Percentiles rank a stretch among this genome's conserved stretches.
Evolutionary conservation across 306 rosid species (phyloP).

Genomic region (Malus orientalis): DNA sequence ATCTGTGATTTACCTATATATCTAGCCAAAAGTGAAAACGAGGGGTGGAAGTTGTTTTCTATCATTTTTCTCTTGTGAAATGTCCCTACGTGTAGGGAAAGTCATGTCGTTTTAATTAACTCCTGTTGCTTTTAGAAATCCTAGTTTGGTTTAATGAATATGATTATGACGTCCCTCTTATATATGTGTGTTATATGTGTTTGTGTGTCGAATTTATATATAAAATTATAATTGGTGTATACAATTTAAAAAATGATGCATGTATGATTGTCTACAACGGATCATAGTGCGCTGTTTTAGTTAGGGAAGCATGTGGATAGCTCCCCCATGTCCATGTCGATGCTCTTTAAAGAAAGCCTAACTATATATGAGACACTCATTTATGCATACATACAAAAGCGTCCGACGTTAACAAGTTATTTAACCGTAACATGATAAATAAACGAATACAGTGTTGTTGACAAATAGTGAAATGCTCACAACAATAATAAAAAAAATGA

Average conservation of each 20-base stretch:
- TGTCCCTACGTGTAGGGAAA: neutral
- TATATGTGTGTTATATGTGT: too few relatives aligned
- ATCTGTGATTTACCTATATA: neutral
- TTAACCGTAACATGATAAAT: too few relatives aligned
- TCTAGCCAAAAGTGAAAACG: neutral
- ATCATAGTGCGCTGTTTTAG: neutral
- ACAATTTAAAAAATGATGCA: neutral
- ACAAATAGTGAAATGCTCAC: too few relatives aligned
- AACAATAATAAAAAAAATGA: too few relatives aligned
- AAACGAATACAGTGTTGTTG: neutral
- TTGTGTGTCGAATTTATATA: neutral
- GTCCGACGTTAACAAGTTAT: too few relatives aligned
- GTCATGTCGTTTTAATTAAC: neutral
- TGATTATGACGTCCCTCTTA: neutral
- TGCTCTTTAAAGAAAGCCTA: neutral
- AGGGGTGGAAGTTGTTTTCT: neutral
- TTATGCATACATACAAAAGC: neutral
- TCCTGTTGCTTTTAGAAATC: neutral
- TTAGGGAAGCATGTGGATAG: neutral
- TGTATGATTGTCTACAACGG: neutral
- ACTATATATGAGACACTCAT: neutral
- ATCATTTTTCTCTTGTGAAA: neutral
- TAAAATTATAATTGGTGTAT: neutral
- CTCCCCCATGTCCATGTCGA: neutral
- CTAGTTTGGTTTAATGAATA: neutral